phyloP scores from a whole-genome alignment of 2,329 filamentous ascomycete genomes.

The Cordyceps farinosa region DNA sequence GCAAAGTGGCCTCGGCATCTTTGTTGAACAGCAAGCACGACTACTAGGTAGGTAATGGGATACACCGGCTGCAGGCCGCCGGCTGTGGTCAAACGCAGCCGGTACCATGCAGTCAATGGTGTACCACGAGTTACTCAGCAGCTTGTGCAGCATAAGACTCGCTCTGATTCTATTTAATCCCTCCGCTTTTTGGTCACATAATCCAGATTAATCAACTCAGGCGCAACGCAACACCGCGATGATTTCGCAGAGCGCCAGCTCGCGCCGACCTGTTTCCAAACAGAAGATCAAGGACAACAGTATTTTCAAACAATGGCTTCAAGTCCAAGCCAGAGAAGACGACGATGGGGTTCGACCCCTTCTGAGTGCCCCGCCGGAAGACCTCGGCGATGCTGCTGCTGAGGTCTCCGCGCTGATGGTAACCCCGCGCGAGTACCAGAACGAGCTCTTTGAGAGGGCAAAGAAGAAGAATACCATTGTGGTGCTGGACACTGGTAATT shows the following conservation, averaged over 20 bases:
- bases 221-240: not conserved
- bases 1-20: too few species aligned
- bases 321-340: not conserved
- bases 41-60: not conserved
- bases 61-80: not conserved
- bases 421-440: constrained; percentile 83
- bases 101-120: not conserved
- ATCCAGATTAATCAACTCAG: too few species aligned
- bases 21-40: not conserved
- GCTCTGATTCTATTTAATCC: not conserved
- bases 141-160: not conserved
- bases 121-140: not conserved
- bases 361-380: not conserved
- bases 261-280: not conserved
- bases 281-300: not conserved
- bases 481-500: constrained; percentile 81
- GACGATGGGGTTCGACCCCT: not conserved
- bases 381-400: not conserved
- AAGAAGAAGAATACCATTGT: constrained; percentile 85
- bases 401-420: constrained; percentile 30
- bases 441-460: constrained; percentile 85
- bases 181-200: too few species aligned
- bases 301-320: not conserved
- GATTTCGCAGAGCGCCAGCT: not conserved
- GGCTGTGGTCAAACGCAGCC: not conserved